phyloP scores from a whole-genome alignment of 441 rosid species.

The Theobroma grandiflorum region DNA sequence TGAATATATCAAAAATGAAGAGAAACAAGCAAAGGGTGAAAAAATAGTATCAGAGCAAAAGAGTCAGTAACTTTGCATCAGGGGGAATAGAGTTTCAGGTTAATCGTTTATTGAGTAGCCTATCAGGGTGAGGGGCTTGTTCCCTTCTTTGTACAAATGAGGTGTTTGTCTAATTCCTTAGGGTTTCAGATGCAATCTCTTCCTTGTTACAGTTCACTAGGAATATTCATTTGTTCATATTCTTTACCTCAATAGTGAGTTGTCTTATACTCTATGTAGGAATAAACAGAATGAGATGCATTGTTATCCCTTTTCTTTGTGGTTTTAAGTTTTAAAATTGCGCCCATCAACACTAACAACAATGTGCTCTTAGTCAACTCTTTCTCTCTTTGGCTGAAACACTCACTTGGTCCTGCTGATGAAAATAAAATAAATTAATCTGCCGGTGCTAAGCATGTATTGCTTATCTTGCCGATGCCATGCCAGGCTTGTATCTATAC shows the following conservation, averaged over 20 bases:
- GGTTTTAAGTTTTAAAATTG: not conserved
- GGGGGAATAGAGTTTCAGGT: slow-evolving; percentile 15
- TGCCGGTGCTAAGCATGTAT: not conserved
- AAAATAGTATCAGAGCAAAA: not conserved
- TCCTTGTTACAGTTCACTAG: slow-evolving; percentile 29
- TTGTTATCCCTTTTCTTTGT: not conserved
- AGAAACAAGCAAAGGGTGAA: not conserved
- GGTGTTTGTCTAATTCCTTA: slow-evolving; percentile 16
- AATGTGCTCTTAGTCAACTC: not conserved
- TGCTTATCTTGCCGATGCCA: not conserved
- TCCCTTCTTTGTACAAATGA: slow-evolving; percentile 11
- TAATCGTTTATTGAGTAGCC: slow-evolving; percentile 2
- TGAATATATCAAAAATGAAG: slow-evolving; percentile 33
- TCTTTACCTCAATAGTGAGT: slow-evolving; percentile 5
- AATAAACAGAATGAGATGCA: slow-evolving; percentile 20
- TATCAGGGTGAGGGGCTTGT: slow-evolving; percentile 6
- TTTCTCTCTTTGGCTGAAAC: not conserved
- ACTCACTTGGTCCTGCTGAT: not conserved
- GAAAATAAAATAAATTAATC: not conserved
- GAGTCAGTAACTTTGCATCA: slow-evolving; percentile 22
- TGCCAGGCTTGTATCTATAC: slow-evolving; percentile 2
- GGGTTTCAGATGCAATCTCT: slow-evolving; percentile 24
- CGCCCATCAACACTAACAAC: not conserved
- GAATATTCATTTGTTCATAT: slow-evolving; percentile 33
- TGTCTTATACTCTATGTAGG: slow-evolving; percentile 15